Evolutionary conservation across 2,329 filamentous ascomycete species (phyloP), one percentile per base, ranked within the genome.

Genomic region (Penicillium sp.): DNA sequence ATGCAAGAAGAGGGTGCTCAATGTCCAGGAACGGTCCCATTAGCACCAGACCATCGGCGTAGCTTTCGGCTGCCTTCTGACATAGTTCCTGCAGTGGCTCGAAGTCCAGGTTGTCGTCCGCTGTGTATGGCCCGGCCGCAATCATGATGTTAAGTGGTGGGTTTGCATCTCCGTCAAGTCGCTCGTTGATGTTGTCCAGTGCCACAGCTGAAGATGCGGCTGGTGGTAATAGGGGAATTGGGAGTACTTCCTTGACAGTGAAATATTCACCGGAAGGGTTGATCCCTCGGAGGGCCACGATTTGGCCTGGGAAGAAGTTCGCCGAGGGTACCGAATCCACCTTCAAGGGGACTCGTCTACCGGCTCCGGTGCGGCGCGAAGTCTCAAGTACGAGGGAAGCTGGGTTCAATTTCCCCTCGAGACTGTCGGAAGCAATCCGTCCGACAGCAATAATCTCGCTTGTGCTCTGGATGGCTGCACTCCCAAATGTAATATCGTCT

Each of bases 241-340:
- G 78, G 7, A 97, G 79, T 3, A 94, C 75, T 66, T 97, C 86
- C 34, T 83, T 86, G 32, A 94, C 91, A 1, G 86, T 82, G 64
- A 97, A 97, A 64, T 89, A 87, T 37, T 86, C 82, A 0, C 93
- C 93, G 0, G 90, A 91, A 21, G 91, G 86, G 69, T 99, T 99
- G 64, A 86, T 91, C 8, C 94, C 94, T 58, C 83, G 83, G 29
- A 97, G 75, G 7, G 93, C 94, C 31, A 96, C 90, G 50, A 97
- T 91, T 69, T 97, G 92, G 6, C 94, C 94, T 0, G 93, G 94
- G 70, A 97, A 97, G 77, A 97, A 90, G 68, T 90, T 88, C 74
- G 88, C 94, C 2, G 75, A 82, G 60, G 80, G 76, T 1, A 96
- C 72, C 3, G 82, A 82, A 57, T 88, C 83, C 54, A 97, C 78